phyloP scores from a whole-genome alignment of 2,329 filamentous ascomycete genomes.

The Thelonectria discophora region DNA sequence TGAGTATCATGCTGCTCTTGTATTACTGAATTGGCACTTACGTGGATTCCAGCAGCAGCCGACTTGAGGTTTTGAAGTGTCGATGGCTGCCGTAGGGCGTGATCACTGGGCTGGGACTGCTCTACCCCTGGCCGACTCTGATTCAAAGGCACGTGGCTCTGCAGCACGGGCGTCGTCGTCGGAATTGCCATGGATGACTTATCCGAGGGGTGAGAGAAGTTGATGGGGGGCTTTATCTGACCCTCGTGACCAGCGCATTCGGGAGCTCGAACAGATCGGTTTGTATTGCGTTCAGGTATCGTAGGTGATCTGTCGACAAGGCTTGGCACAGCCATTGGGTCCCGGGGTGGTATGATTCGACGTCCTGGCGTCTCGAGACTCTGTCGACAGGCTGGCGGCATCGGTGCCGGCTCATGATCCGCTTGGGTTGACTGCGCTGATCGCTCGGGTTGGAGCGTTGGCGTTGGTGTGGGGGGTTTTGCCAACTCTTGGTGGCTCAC shows the following conservation, averaged over 20 bases:
- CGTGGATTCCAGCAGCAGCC: slow-evolving; percentile 37
- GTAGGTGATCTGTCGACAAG: slow-evolving; percentile 22
- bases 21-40: background rate
- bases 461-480: slow-evolving; percentile 3
- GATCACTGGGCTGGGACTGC: background rate
- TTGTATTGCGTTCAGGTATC: slow-evolving; percentile 32
- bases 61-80: slow-evolving; percentile 37
- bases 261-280: slow-evolving; percentile 3
- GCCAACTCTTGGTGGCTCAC: slow-evolving; percentile 27
- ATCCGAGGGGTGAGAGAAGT: background rate
- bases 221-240: background rate
- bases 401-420: slow-evolving; percentile 2
- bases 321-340: slow-evolving; percentile 20
- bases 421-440: background rate
- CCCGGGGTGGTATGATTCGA: slow-evolving; percentile 34
- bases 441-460: background rate
- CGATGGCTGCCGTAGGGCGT: slow-evolving; percentile 20
- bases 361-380: slow-evolving; percentile 38
- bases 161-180: too few relatives aligned
- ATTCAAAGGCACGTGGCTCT: background rate
- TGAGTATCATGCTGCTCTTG: background rate
- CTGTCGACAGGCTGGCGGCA: slow-evolving; percentile 29
- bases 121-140: too few relatives aligned
- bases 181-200: background rate
- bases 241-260: background rate